A percentile compares a stretch with the other conserved stretches of the same genome.
phyloP scores from a whole-genome alignment of 495 filamentous ascomycete species.

The Aspergillus wentii region DNA sequence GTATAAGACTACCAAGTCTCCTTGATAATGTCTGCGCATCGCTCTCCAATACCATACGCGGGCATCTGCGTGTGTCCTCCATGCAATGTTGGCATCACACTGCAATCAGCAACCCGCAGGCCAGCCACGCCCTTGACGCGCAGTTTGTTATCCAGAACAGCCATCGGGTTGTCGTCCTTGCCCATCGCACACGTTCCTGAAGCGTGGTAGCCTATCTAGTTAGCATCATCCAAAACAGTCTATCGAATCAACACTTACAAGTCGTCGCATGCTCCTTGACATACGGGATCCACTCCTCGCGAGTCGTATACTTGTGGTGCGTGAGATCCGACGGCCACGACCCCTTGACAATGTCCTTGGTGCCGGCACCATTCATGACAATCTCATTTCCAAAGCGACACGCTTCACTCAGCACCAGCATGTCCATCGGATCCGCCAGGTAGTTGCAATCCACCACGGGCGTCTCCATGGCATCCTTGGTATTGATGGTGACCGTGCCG shows the following conservation, averaged over 20 bases:
- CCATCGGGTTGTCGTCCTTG: conserved; percentile 32
- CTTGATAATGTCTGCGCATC: conserved; percentile 54
- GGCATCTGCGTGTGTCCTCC: conserved; percentile 56
- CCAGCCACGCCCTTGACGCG: conserved; percentile 46
- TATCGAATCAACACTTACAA: conserved; percentile 31
- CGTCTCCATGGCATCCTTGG: conserved; percentile 28
- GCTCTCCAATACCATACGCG: conserved; percentile 56
- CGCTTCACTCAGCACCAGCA: conserved; percentile 43
- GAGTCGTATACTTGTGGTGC: conserved; percentile 40
- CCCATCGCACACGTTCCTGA: conserved; percentile 53
- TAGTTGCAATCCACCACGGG: conserved; percentile 49
- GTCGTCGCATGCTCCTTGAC: conserved; percentile 49
- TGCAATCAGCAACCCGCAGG: conserved; percentile 53
- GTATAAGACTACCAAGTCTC: too few relatives aligned
- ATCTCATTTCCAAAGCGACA: conserved; percentile 51
- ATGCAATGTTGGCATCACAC: conserved; percentile 50
- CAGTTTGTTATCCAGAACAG: conserved; percentile 52
- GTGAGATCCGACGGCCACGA: conserved; percentile 44
- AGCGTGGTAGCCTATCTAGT: conserved; percentile 40
- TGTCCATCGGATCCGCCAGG: conserved; percentile 41
- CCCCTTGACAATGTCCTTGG: conserved; percentile 51
- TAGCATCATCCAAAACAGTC: too few relatives aligned
- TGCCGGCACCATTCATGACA: conserved; percentile 45
- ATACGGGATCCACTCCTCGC: conserved; percentile 45
- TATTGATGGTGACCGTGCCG: conserved; percentile 34